Evolutionary conservation across 768 basidiomycete genomes (phyloP).

Genomic region (Rhodosporidiobolus sp.): DNA sequence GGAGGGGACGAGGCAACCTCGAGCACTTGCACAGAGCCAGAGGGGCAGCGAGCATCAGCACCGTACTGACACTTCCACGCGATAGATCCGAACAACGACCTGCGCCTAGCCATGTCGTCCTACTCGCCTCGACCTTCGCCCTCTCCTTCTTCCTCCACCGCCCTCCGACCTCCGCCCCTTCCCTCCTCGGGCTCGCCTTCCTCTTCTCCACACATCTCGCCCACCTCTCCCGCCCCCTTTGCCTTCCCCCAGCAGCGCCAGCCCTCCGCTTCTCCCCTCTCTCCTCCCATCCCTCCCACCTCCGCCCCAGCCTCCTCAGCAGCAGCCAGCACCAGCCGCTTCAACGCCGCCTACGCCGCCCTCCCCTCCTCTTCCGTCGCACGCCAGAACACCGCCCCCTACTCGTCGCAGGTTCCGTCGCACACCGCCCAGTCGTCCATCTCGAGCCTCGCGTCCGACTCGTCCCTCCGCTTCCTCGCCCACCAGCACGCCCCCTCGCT

Average conservation of each 20-base stretch:
- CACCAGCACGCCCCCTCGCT: background rate
- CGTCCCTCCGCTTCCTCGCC: conserved; percentile 7
- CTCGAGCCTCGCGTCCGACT: conserved; percentile 13
- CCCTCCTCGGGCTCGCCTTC: background rate
- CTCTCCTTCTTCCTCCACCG: background rate
- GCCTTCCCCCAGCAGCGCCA: background rate
- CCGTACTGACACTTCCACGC: background rate
- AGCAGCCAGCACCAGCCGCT: background rate
- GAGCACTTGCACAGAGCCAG: too few species aligned
- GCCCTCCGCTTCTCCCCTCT: background rate
- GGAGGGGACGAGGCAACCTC: too few species aligned
- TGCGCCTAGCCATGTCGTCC: background rate
- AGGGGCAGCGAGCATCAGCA: too few species aligned
- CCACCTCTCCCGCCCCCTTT: background rate
- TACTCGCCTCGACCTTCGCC: background rate
- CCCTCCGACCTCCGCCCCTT: background rate
- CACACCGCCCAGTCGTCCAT: conserved; percentile 1
- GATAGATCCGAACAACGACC: background rate
- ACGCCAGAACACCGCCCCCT: background rate
- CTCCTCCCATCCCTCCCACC: background rate
- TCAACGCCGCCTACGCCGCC: conserved; percentile 18
- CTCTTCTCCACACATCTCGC: background rate
- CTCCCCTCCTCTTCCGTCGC: conserved; percentile 1
- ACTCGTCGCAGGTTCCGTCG: too few species aligned
- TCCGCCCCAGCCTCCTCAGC: background rate